Percentiles rank a stretch among this genome's conserved stretches.
These are phyloP conservation scores for Coemansia umbellata DNA, from an alignment of 192 early-diverging fungal genomes.

Conservation along the genomic window DNA sequence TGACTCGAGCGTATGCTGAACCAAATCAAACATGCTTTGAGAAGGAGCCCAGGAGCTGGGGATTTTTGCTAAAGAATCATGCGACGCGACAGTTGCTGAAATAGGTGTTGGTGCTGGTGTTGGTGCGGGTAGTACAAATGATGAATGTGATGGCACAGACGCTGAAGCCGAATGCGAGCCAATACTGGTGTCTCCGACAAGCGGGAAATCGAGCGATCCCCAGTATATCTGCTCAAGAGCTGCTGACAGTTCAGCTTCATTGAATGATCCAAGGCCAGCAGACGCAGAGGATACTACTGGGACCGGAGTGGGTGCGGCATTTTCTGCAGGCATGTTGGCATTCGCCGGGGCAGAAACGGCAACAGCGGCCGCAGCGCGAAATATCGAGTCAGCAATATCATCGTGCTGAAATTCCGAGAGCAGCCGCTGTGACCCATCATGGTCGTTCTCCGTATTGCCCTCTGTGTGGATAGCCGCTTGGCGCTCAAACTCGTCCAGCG, in stretches of 20 bases:
- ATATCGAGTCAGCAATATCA: not conserved
- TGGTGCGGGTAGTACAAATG: constrained; percentile 2
- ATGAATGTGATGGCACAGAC: not conserved
- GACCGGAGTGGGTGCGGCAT: not conserved
- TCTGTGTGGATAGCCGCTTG: constrained; percentile 20
- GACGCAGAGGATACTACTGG: not conserved
- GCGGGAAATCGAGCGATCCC: constrained; percentile 23
- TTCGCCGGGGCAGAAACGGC: not conserved
- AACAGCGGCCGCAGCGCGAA: not conserved
- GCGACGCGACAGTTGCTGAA: not conserved
- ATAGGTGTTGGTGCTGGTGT: constrained; percentile 19
- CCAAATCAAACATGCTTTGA: too few relatives aligned
- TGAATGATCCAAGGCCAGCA: constrained; percentile 17
- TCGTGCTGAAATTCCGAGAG: not conserved
- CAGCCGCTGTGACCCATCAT: not conserved
- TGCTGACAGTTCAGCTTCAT: constrained; percentile 41
- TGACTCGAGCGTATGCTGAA: too few relatives aligned
- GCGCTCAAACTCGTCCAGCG: constrained; percentile 42
- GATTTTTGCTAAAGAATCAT: too few relatives aligned
- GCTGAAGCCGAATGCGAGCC: not conserved
- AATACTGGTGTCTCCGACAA: constrained; percentile 1
- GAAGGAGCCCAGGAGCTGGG: too few relatives aligned
- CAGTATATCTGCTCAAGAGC: constrained; percentile 47
- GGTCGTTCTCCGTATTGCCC: not conserved
- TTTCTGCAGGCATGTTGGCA: not conserved